These are phyloP conservation scores for Tephrocybe sp. DNA, from an alignment of 768 basidiomycete genomes.

Conservation along the genomic window DNA sequence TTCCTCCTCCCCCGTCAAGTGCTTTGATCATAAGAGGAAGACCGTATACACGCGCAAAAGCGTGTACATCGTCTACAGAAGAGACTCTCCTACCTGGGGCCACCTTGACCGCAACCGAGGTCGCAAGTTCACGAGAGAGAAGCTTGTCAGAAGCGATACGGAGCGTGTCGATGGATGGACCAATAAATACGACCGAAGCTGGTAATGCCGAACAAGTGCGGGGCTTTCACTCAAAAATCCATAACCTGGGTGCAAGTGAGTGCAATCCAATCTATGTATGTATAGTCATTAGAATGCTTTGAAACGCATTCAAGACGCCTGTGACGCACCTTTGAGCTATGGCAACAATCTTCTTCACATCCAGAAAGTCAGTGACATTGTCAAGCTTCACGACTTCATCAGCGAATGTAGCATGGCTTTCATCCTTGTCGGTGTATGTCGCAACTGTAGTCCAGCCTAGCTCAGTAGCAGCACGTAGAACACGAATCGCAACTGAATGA, in stretches of 20 bases:
- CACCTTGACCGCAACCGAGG: slow-evolving; percentile 27
- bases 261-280: slow-evolving; percentile 31
- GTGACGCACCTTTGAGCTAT: slow-evolving; percentile 26
- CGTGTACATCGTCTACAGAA: slow-evolving; percentile 24
- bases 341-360: slow-evolving; percentile 29
- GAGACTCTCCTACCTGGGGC: slow-evolving; percentile 30
- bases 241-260: slow-evolving; percentile 57
- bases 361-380: slow-evolving; percentile 49
- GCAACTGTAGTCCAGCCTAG: slow-evolving; percentile 76
- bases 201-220: slow-evolving; percentile 78
- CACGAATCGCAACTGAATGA: slow-evolving; percentile 78
- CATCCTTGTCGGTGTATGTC: slow-evolving; percentile 83
- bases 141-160: slow-evolving; percentile 58
- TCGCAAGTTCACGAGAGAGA: slow-evolving; percentile 33
- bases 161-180: slow-evolving; percentile 77
- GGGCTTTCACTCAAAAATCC: slow-evolving; percentile 90
- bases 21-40: slow-evolving; percentile 85
- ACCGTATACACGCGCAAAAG: slow-evolving; percentile 28
- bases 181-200: slow-evolving; percentile 70
- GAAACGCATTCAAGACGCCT: not conserved
- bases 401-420: slow-evolving; percentile 79
- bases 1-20: slow-evolving; percentile 86
- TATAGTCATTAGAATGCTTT: not conserved
- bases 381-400: slow-evolving; percentile 88
- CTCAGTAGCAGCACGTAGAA: slow-evolving; percentile 72